Conservation (phyloP, 148 eudicot species). For the Arbutus unedo region DNA sequence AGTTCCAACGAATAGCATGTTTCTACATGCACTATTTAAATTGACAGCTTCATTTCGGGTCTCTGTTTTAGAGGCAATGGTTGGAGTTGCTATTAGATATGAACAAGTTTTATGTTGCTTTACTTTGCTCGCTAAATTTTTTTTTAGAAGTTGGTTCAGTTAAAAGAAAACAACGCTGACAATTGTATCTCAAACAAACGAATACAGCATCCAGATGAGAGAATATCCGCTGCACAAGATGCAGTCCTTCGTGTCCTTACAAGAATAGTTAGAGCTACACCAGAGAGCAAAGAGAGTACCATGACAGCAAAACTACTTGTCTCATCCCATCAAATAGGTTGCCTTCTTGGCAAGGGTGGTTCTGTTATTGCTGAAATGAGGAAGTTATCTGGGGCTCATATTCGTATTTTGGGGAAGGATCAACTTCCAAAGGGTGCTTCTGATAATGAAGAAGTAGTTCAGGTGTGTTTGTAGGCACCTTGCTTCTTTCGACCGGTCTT, state of each 20-base stretch:
- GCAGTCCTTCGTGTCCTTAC: constrained; percentile 79
- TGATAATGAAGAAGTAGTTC: constrained; percentile 86
- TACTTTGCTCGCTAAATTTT: neutral
- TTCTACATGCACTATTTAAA: neutral
- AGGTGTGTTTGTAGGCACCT: constrained; percentile 37
- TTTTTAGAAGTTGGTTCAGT: neutral
- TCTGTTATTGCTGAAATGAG: constrained; percentile 87
- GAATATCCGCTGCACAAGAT: constrained; percentile 76
- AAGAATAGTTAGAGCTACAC: constrained; percentile 59
- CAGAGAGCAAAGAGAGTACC: constrained; percentile 64
- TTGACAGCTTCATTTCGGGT: neutral
- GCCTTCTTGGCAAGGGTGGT: constrained; percentile 95
- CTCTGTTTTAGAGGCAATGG: neutral
- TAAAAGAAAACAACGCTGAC: constrained; percentile 10
- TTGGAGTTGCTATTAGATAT: constrained; percentile 7
- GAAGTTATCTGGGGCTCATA: constrained; percentile 81
- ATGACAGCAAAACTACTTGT: constrained; percentile 68
- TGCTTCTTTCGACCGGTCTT: neutral
- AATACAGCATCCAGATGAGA: constrained; percentile 87
- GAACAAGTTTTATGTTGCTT: neutral
- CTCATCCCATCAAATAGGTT: constrained; percentile 87
- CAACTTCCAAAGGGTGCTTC: constrained; percentile 67
- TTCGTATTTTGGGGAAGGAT: constrained; percentile 80
- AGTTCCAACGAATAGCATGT: neutral
- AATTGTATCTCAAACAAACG: constrained; percentile 2